Evolutionary conservation across 2,329 filamentous ascomycete genomes (phyloP).

Genomic region (Calonectria hongkongensis): DNA sequence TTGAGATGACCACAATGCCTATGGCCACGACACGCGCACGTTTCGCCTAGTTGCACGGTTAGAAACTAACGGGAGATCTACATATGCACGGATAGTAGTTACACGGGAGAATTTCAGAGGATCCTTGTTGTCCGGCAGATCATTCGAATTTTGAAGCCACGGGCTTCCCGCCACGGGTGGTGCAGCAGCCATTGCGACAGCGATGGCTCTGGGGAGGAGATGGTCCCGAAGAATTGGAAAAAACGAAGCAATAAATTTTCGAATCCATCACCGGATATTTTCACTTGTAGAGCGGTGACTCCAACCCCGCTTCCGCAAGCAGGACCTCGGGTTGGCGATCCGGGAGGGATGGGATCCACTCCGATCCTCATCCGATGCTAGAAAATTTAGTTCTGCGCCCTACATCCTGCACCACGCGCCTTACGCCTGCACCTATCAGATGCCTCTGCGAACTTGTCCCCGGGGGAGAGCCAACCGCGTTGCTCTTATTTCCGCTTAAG

Average conservation of each 20-base stretch:
- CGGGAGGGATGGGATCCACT: not conserved
- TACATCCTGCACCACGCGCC: not conserved
- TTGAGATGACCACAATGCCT: not conserved
- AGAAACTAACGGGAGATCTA: not conserved
- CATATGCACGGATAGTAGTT: not conserved
- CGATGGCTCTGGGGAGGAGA: not conserved
- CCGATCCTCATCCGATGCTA: not conserved
- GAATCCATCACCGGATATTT: not conserved
- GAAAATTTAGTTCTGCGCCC: not conserved
- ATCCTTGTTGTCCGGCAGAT: not conserved
- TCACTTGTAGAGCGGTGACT: not conserved
- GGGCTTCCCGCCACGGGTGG: not conserved
- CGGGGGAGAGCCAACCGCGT: no score
- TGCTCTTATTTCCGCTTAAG: no score
- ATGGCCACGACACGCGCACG: not conserved
- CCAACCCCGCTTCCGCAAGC: conserved; percentile 7
- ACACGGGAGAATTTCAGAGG: conserved; percentile 7
- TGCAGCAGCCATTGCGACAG: not conserved
- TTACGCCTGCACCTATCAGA: not conserved
- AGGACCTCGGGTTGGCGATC: not conserved
- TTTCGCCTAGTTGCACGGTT: not conserved
- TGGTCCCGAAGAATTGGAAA: not conserved
- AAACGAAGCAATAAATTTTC: not conserved
- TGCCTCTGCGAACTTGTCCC: no score
- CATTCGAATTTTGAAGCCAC: not conserved